Base-by-base conservation (phyloP, 2,329 filamentous ascomycete genomes). In the Dothidotthia symphoricarpi region DNA sequence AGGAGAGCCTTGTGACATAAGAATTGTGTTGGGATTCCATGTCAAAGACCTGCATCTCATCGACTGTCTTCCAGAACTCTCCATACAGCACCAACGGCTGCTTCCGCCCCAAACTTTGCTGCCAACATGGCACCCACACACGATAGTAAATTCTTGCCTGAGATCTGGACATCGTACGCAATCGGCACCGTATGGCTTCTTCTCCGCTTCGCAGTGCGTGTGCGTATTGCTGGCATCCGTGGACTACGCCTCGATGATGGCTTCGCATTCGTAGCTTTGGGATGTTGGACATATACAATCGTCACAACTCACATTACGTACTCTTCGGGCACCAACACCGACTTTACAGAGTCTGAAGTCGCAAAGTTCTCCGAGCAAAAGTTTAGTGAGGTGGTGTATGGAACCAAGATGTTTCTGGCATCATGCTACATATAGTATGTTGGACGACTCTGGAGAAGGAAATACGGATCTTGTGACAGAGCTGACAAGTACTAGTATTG, bases 401-500 rank as follows among this genome's bases (percentile, higher is more conserved):
- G n/a, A n/a, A n/a, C n/a, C n/a, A n/a, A n/a, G n/a, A n/a, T n/a
- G n/a, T n/a, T n/a, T n/a, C n/a, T n/a, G n/a, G n/a, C n/a, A n/a
- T n/a, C 43, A 0, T 39, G 41, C 31, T 49, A 49, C 15, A 40
- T 38, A 3, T 47, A 49, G 47, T 49, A 36, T 19, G 47, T 49
- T 17, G 5, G 9, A 22, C 9, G 5, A 22, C 5, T 6, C 9
- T 9, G 19, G 19, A 22, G 19, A 9, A 22, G 5, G 9, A 5
- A 9, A 22, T 22, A 22, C 19, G 9, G 19, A 6, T 22, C 5
- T 22, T 5, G 5, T 9, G 0, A 16, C 13, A 16, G 12, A 19
- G 12, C 22, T 39, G 16, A 40, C 13, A 6, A 3, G 1, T 1
- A 10, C 4, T 10, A 45, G 43, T 10, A 15, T 42, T 11, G 32